These are phyloP conservation scores for Neocucurbitaria cava DNA, from an alignment of 2,329 filamentous ascomycete genomes.

Conservation along the genomic window DNA sequence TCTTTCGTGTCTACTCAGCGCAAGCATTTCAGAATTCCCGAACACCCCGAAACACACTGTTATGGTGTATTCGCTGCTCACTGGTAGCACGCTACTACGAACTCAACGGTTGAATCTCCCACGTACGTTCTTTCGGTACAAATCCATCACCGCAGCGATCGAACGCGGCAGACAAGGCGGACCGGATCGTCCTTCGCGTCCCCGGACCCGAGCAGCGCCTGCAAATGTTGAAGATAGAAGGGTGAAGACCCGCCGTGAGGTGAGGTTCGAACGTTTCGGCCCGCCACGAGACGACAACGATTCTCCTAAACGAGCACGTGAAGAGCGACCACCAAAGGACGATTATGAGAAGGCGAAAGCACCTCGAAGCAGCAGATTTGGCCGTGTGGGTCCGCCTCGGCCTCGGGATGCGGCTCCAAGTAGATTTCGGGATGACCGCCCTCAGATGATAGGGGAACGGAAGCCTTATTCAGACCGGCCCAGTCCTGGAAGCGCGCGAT, in stretches of 20 bases:
- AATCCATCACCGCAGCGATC: conserved; percentile 43
- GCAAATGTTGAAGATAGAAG: neutral
- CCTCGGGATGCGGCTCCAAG: conserved; percentile 5
- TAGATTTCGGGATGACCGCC: conserved; percentile 2
- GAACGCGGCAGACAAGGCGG: conserved; percentile 33
- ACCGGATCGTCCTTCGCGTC: conserved; percentile 14
- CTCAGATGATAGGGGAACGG: neutral
- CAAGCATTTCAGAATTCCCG: conserved; percentile 1
- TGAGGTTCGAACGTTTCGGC: conserved; percentile 13
- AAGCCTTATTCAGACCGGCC: neutral
- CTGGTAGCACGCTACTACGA: conserved; percentile 24
- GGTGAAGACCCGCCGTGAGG: conserved; percentile 7
- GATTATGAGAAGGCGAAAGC: neutral
- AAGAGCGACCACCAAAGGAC: neutral
- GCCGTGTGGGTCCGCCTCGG: conserved; percentile 7
- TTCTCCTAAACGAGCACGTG: neutral
- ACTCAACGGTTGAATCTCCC: conserved; percentile 19
- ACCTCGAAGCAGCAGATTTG: conserved; percentile 11
- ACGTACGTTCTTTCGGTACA: conserved; percentile 32
- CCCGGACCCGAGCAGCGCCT: conserved; percentile 10
- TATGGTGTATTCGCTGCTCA: conserved; percentile 28
- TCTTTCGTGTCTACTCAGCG: neutral
- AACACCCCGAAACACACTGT: conserved; percentile 4
- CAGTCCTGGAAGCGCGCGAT: neutral
- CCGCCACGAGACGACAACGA: conserved; percentile 5